A percentile compares a stretch with the other conserved stretches of the same genome.
Evolutionary conservation across 305 asterid genomes (phyloP).

Genomic region (Coffea humblotiana): DNA sequence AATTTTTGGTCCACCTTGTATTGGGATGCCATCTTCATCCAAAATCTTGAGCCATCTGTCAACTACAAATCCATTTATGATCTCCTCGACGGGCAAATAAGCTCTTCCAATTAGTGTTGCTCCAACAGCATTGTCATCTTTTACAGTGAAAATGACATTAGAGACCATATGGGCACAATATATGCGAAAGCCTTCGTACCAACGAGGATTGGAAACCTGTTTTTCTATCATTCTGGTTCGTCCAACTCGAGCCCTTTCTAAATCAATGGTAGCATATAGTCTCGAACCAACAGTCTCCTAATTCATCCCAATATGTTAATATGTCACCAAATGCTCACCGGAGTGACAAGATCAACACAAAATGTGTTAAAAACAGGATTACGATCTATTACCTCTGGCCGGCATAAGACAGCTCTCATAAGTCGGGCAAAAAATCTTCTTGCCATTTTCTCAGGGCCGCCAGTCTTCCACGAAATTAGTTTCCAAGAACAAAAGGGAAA

Average conservation of each 20-base stretch:
- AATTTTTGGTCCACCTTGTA: slow-evolving; percentile 54
- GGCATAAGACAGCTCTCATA: slow-evolving; percentile 59
- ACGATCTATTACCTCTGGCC: slow-evolving; percentile 49
- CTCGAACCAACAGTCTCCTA: slow-evolving; percentile 48
- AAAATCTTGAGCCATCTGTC: slow-evolving; percentile 59
- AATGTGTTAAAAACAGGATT: background rate
- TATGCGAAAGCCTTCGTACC: slow-evolving; percentile 61
- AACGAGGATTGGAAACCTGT: slow-evolving; percentile 58
- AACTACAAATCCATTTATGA: slow-evolving; percentile 41
- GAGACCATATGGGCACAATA: slow-evolving; percentile 72
- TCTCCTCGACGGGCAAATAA: slow-evolving; percentile 54
- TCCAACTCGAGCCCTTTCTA: slow-evolving; percentile 72
- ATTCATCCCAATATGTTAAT: background rate
- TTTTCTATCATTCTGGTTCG: slow-evolving; percentile 53
- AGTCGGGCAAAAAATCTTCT: slow-evolving; percentile 45
- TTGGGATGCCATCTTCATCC: slow-evolving; percentile 54
- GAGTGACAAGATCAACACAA: background rate
- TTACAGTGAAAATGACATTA: slow-evolving; percentile 64
- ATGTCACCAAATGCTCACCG: too few relatives aligned
- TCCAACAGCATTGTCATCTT: slow-evolving; percentile 56
- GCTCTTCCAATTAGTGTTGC: slow-evolving; percentile 88
- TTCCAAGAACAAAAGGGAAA: too few relatives aligned
- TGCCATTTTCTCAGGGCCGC: slow-evolving; percentile 39
- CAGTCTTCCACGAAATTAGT: slow-evolving; percentile 25
- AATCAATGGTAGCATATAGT: slow-evolving; percentile 74